Conservation (phyloP, 345 rosid genomes). For the Hypericum androsaemum region DNA sequence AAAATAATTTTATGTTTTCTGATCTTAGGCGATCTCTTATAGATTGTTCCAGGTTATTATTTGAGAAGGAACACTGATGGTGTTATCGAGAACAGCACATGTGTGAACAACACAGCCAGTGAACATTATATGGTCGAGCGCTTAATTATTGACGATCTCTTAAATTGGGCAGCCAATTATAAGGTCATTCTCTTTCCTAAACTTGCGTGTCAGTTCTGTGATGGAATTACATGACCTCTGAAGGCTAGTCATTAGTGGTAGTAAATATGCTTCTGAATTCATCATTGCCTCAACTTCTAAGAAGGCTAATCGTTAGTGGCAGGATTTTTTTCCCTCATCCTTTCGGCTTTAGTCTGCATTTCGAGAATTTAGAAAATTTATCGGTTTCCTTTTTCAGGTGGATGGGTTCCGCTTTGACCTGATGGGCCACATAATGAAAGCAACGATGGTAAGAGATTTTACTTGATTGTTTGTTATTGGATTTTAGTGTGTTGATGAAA, state of each 20-base stretch:
- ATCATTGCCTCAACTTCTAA: no score
- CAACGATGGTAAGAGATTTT: conserved; percentile 57
- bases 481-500: no score
- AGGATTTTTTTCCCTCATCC: no score
- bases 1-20: neutral
- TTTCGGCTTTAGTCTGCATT: no score
- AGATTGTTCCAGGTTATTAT: conserved; percentile 99
- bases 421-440: conserved; percentile 95
- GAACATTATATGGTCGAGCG: conserved; percentile 96
- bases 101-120: conserved; percentile 89
- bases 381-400: conserved; percentile 41
- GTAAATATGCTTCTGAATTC: no score
- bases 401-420: conserved; percentile 97
- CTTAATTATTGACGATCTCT: conserved; percentile 72
- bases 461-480: conserved; percentile 1
- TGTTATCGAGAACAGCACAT: conserved; percentile 74
- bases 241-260: neutral
- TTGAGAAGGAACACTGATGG: conserved; percentile 82
- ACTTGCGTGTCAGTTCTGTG: neutral
- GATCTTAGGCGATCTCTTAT: conserved; percentile 14
- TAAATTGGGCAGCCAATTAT: conserved; percentile 70
- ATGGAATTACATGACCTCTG: neutral
- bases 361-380: neutral
- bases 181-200: conserved; percentile 43
- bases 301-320: neutral